Conservation (phyloP, 2,329 filamentous ascomycete species). For the Bipolaris gigantea region DNA sequence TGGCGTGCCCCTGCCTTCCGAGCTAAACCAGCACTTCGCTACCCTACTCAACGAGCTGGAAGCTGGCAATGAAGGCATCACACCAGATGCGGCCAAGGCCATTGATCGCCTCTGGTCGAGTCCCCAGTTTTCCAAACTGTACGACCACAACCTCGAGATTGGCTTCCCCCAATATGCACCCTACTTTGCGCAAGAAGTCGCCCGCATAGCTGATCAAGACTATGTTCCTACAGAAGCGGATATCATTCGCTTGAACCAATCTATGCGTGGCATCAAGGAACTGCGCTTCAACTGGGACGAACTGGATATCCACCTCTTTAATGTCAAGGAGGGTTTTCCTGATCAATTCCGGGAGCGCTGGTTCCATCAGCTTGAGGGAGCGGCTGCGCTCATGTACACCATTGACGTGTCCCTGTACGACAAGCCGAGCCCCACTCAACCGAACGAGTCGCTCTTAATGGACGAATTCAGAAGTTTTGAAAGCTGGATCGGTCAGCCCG, state of each 20-base stretch:
- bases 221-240: constrained; percentile 41
- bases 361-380: constrained; percentile 43
- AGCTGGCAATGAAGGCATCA: constrained; percentile 29
- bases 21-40: constrained; percentile 36
- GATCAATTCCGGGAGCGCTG: constrained; percentile 40
- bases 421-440: constrained; percentile 31
- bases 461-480: constrained; percentile 39
- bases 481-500: constrained; percentile 33
- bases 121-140: constrained; percentile 36
- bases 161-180: constrained; percentile 41
- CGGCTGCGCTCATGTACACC: constrained; percentile 37
- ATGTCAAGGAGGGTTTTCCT: constrained; percentile 37
- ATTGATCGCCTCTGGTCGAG: constrained; percentile 35
- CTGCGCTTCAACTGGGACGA: constrained; percentile 43
- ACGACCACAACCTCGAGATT: constrained; percentile 42
- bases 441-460: constrained; percentile 33
- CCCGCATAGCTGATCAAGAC: constrained; percentile 30
- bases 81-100: constrained; percentile 31
- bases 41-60: constrained; percentile 41
- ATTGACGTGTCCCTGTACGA: constrained; percentile 41
- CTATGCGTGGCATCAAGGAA: constrained; percentile 38
- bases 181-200: constrained; percentile 37
- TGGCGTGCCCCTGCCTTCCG: constrained; percentile 30
- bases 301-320: constrained; percentile 41
- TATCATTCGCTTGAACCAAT: constrained; percentile 39